These are phyloP conservation scores for Coffea canephora DNA, from an alignment of 257 asterid species.

Conservation along the genomic window DNA sequence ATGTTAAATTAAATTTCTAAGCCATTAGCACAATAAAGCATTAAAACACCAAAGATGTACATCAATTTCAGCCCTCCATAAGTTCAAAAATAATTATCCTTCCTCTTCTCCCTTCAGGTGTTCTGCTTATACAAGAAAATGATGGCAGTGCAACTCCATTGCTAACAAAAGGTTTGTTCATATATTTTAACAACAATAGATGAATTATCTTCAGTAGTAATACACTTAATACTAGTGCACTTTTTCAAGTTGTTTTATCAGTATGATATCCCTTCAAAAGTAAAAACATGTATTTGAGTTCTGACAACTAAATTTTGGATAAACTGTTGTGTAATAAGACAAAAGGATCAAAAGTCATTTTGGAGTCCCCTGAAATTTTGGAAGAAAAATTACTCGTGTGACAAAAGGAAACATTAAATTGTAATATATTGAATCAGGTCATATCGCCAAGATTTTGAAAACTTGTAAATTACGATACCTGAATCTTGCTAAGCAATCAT, in stretches of 20 bases:
- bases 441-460: no score
- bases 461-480: background rate
- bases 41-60: background rate
- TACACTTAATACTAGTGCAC: background rate
- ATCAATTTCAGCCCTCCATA: background rate
- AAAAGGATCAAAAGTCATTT: background rate
- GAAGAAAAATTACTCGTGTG: background rate
- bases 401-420: no score
- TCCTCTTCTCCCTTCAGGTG: background rate
- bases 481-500: background rate
- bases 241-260: background rate
- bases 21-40: background rate
- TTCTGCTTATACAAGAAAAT: background rate
- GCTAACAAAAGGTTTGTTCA: background rate
- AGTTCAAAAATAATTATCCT: background rate
- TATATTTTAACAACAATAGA: background rate
- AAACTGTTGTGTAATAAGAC: background rate
- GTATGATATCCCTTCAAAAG: background rate
- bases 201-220: background rate
- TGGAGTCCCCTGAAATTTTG: background rate
- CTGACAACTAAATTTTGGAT: background rate
- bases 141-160: background rate
- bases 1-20: background rate
- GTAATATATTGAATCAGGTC: background rate
- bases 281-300: background rate